A percentile compares a stretch with the other conserved stretches of the same genome.
Evolutionary conservation across 2,329 filamentous ascomycete genomes (phyloP).

Genomic region (Aspergillus tubingensis): DNA sequence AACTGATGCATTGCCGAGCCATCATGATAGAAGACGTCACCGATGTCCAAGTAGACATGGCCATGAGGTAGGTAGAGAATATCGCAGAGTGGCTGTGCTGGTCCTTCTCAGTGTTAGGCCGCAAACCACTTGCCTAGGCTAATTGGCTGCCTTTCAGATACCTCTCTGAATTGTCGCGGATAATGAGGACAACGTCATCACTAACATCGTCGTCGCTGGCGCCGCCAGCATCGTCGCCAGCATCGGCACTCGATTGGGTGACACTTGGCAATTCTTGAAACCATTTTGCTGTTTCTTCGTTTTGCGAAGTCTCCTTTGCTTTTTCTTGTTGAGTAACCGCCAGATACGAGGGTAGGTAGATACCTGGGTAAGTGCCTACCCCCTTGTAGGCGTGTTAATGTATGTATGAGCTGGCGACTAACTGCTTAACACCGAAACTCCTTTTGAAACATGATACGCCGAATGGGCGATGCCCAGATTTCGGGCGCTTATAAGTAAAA

Average conservation of each 20-base stretch:
- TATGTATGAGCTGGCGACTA: neutral
- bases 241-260: neutral
- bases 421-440: neutral
- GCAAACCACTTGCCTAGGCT: neutral
- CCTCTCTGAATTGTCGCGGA: neutral
- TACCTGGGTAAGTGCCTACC: neutral
- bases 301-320: neutral
- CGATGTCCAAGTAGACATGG: neutral
- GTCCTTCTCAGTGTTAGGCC: neutral
- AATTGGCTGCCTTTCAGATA: neutral
- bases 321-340: neutral
- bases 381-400: neutral
- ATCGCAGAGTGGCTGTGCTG: neutral
- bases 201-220: neutral
- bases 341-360: neutral
- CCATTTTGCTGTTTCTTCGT: neutral
- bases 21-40: neutral
- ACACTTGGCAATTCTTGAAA: neutral
- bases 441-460: neutral
- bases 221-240: neutral
- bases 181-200: neutral
- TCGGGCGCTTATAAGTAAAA: neutral
- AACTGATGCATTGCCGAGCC: neutral
- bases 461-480: neutral
- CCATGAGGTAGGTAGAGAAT: neutral